Evolutionary conservation across 768 basidiomycete genomes (phyloP).

Genomic region (Phylloporus arenicola): DNA sequence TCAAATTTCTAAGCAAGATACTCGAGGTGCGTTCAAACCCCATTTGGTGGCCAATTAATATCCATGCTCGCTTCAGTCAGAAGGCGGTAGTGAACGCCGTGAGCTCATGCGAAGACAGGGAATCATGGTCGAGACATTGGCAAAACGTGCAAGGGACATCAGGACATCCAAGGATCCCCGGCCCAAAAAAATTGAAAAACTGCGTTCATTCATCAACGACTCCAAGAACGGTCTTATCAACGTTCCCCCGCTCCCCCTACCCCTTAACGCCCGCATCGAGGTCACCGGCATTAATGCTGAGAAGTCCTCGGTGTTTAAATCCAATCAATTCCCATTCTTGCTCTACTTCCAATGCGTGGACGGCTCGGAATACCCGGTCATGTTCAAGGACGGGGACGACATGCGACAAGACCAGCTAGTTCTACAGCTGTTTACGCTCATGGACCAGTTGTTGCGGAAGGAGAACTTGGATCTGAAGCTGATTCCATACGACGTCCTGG

Average conservation of each 20-base stretch:
- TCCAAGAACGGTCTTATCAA: conserved; percentile 77
- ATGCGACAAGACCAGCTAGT: conserved; percentile 98
- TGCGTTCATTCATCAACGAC: conserved; percentile 80
- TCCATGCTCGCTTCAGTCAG: conserved; percentile 38
- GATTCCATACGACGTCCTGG: conserved; percentile 87
- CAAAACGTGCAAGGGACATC: conserved; percentile 80
- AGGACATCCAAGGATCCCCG: conserved; percentile 88
- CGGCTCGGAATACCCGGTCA: conserved; percentile 84
- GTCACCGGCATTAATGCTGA: conserved; percentile 86
- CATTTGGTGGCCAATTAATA: background rate
- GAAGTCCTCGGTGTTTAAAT: conserved; percentile 95
- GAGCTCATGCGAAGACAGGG: conserved; percentile 91
- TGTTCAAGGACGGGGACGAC: conserved; percentile 99
- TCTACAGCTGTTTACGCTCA: conserved; percentile 96
- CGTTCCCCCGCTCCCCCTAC: conserved; percentile 79
- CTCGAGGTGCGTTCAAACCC: conserved; percentile 54
- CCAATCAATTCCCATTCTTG: conserved; percentile 87
- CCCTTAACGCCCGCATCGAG: conserved; percentile 81
- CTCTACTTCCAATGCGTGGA: conserved; percentile 86
- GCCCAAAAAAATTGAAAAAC: conserved; percentile 95
- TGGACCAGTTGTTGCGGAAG: conserved; percentile 89
- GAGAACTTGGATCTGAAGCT: conserved; percentile 93
- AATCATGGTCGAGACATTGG: conserved; percentile 80
- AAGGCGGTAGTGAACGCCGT: conserved; percentile 75
- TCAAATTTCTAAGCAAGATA: conserved; percentile 84